Evolutionary conservation across 23 red algal genomes (phyloP), one percentile per base, ranked within the genome.

Genomic region (Gracilaria domingensis): DNA sequence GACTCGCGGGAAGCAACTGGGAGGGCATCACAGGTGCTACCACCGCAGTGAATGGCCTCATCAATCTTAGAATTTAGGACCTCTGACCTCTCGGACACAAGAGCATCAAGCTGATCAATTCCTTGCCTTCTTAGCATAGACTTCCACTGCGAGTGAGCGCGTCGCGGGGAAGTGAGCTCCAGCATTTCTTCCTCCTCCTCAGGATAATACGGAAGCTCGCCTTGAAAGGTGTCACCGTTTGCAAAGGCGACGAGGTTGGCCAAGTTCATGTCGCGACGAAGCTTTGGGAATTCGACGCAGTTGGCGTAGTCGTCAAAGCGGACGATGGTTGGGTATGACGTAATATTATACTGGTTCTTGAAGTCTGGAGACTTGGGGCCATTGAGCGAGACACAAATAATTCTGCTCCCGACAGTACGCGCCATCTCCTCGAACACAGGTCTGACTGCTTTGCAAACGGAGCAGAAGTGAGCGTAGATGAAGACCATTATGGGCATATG

Each of bases 391-490:
- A 88, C 92, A 74, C 85, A 94, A 36, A 65, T 70, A 26, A 65
- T 83, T 35, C 28, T 36, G 83, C 14, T 18, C 21, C 39, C 37
- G 1, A 56, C 21, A 8, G 39, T 34, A 23, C 64, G 58, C 20
- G 92, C 92, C 45, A 81, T 83, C 8, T 75, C 77, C 83, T 87
- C 92, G 42, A 94, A 94, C 33, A 72, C 64, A 12, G 92, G 92
- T 25, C 72, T n/a, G 24, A 94, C 45, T 12, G 71, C 83, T 35
- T 70, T 82, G 74, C 92, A 94, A 21, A 81, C 74, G n/a, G 82
- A 87, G 75, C 92, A 94, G 35, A 88, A 94, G 55, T 94, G 55
- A 16, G 92, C 92, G 78, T 80, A 94, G 45, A 87, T 57, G 50
- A 87, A 87, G 45, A 94, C 69, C 6, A 87, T 18, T 38, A 94